Evolutionary conservation across 2,329 filamentous ascomycete genomes (phyloP), one percentile per base, ranked within the genome.

Genomic region (Didymella glomerata): DNA sequence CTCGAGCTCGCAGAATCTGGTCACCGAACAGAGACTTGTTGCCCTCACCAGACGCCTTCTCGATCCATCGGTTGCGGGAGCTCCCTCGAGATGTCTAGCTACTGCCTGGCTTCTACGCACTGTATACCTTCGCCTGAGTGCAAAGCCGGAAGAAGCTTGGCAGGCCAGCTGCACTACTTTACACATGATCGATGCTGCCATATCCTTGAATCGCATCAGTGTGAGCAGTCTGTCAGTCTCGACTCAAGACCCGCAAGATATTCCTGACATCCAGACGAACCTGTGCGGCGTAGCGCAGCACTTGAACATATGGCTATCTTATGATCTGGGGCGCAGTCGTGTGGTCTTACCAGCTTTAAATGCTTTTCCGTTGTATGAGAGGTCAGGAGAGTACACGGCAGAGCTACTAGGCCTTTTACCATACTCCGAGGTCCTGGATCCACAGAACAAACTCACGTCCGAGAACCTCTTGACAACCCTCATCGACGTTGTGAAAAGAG

Each of bases 291-390:
- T 54, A 5, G 44, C 51, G 4, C 51, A 54, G 10, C 51, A 54
- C n/a, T 34, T 54, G n/a, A 54, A 54, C 20, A 54, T 54, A 3
- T 54, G 51, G 51, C 4, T 54, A n/a, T 54, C 51, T 32, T 54
- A 48, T 20, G 51, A 54, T 24, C 44, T 54, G 20, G 51, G 51
- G 6, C 44, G 51, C 8, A 54, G 27, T 28, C 51, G 51, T 16
- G 51, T 54, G 1, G 44, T 54, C 2, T 18, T 54, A 10, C 34
- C 51, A 9, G 30, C 46, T 25, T 25, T 48, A 4, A 25, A 48
- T n/a, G 44, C 51, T 11, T 54, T 48, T 4, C 51, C 51, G 4
- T 9, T 54, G 2, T 14, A 10, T 27, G 41, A 34, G 4, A 32
- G 16, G 22, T 18, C 34, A 24, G 51, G 36, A 25, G 51, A 54